Conservation (phyloP, 495 filamentous ascomycete species). For the Aspergillus sclerotiicarbonarius region DNA sequence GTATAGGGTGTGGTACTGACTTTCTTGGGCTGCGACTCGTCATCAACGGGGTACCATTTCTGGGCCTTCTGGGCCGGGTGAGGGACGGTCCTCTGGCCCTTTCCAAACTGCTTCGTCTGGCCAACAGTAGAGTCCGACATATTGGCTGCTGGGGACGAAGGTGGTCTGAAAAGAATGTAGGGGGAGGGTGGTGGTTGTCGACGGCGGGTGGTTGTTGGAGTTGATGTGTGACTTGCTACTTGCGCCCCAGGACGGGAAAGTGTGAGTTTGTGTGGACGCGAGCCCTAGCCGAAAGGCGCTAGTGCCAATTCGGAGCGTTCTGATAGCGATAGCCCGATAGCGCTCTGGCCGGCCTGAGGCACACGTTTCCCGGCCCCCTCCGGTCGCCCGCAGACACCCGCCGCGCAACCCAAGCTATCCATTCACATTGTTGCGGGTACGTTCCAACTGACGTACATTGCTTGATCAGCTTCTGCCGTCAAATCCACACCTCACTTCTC, state of each 20-base stretch:
- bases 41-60: constrained; percentile 99
- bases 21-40: constrained; percentile 87
- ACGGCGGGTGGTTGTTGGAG: constrained; percentile 48
- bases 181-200: constrained; percentile 41
- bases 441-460: constrained; percentile 41
- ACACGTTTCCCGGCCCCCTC: constrained; percentile 3
- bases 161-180: constrained; percentile 33
- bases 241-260: constrained; percentile 33
- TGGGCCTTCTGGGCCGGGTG: constrained; percentile 76
- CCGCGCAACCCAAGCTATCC: constrained; percentile 23
- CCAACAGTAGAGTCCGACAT: constrained; percentile 62
- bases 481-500: constrained; percentile 1
- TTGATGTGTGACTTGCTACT: constrained; percentile 33
- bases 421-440: neutral
- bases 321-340: constrained; percentile 12
- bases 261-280: constrained; percentile 36
- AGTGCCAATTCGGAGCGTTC: constrained; percentile 27
- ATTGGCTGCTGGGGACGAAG: constrained; percentile 50
- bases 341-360: constrained; percentile 21
- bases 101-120: constrained; percentile 94
- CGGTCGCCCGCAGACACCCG: constrained; percentile 18
- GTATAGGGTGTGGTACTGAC: constrained; percentile 54
- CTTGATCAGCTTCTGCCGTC: constrained; percentile 5
- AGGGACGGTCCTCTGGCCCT: constrained; percentile 84
- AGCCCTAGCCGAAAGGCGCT: constrained; percentile 40